Conservation (phyloP, 768 basidiomycete genomes). For the Trametes cinnabarina region DNA sequence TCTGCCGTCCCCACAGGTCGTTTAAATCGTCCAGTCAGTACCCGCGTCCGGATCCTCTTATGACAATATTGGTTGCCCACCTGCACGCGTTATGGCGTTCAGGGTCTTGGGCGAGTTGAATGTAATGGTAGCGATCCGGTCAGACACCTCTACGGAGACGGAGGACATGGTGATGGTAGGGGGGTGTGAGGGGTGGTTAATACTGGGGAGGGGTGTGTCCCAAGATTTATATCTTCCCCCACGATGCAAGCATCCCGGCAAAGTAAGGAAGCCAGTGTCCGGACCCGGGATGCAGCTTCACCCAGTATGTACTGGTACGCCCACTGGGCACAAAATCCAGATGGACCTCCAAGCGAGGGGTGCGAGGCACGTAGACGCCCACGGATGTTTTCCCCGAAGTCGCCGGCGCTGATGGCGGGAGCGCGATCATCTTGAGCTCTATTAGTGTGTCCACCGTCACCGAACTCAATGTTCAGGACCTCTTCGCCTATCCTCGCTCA, state of each 20-base stretch:
- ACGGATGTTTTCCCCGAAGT: not conserved
- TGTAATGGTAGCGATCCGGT: slow-evolving; percentile 67
- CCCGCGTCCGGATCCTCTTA: no score
- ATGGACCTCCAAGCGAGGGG: not conserved
- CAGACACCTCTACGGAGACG: slow-evolving; percentile 46
- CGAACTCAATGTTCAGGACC: no score
- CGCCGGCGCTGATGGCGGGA: not conserved
- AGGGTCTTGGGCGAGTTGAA: slow-evolving; percentile 57
- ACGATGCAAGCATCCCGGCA: not conserved
- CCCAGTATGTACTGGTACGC: not conserved
- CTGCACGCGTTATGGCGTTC: slow-evolving; percentile 59
- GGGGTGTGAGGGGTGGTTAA: not conserved
- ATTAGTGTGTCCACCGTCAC: no score
- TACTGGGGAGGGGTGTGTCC: not conserved
- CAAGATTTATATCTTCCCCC: not conserved
- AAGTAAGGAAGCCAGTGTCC: not conserved
- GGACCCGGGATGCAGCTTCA: not conserved
- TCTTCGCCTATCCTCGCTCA: no score
- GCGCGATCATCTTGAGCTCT: not conserved
- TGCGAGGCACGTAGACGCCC: not conserved
- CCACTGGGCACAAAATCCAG: not conserved
- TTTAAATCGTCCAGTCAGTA: no score
- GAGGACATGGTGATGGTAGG: slow-evolving; percentile 37
- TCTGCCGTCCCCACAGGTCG: slow-evolving; percentile 38
- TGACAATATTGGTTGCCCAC: slow-evolving; percentile 10